These are phyloP conservation scores for Dysphania ambrosioides DNA, from an alignment of 148 eudicot genomes.

Conservation along the genomic window DNA sequence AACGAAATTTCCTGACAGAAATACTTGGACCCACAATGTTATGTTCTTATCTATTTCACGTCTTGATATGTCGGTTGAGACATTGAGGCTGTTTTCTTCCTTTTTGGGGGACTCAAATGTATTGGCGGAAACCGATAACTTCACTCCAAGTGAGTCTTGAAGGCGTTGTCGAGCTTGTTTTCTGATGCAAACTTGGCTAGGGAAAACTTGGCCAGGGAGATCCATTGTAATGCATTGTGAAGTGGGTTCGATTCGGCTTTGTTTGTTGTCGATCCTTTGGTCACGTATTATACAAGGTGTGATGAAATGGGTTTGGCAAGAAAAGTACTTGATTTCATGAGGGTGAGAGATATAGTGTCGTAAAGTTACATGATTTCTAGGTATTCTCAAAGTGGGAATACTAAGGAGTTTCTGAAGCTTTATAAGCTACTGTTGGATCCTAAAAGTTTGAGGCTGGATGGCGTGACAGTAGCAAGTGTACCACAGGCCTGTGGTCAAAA, in stretches of 20 bases:
- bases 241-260: slow-evolving; percentile 51
- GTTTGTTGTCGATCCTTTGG: slow-evolving; percentile 54
- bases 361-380: slow-evolving; percentile 74
- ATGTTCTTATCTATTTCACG: slow-evolving; percentile 44
- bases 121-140: slow-evolving; percentile 40
- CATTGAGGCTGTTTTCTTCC: slow-evolving; percentile 34
- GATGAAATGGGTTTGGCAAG: slow-evolving; percentile 51
- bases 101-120: slow-evolving; percentile 16
- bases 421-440: slow-evolving; percentile 36
- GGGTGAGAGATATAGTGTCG: slow-evolving; percentile 46
- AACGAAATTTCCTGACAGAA: slow-evolving; percentile 52
- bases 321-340: slow-evolving; percentile 45
- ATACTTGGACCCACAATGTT: slow-evolving; percentile 54
- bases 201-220: slow-evolving; percentile 36
- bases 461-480: slow-evolving; percentile 48
- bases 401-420: slow-evolving; percentile 47
- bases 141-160: slow-evolving; percentile 43
- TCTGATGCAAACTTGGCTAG: slow-evolving; percentile 26
- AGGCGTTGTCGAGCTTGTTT: slow-evolving; percentile 47
- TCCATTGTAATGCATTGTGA: slow-evolving; percentile 43
- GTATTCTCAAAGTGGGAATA: slow-evolving; percentile 55
- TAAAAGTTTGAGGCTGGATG: slow-evolving; percentile 38
- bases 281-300: slow-evolving; percentile 52
- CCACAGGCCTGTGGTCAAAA: slow-evolving; percentile 58
- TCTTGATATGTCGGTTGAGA: slow-evolving; percentile 25